Evolutionary conservation across 1,284 basidiomycete genomes (phyloP).

Genomic region (Boletellus sp.): DNA sequence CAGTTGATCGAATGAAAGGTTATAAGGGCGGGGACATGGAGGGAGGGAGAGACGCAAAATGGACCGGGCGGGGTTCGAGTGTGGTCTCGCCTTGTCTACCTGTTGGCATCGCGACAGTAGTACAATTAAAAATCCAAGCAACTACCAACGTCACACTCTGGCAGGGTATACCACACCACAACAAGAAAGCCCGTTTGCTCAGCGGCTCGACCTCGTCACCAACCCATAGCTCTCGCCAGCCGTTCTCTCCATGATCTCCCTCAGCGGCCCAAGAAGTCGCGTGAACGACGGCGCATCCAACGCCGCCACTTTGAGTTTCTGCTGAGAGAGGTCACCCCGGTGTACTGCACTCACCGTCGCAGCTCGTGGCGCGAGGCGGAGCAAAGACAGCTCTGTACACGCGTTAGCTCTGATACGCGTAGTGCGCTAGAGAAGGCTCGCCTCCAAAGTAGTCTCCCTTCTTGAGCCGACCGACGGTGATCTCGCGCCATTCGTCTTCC

Average conservation of each 20-base stretch:
- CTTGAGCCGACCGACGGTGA: conserved; percentile 70
- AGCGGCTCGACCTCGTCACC: conserved; percentile 25
- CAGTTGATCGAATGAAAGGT: not conserved
- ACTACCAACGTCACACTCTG: not conserved
- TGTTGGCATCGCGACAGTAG: conserved; percentile 34
- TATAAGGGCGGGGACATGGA: conserved; percentile 13
- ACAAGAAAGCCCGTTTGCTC: conserved; percentile 2
- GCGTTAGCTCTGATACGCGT: not conserved
- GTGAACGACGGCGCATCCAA: conserved; percentile 94
- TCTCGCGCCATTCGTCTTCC: conserved; percentile 59
- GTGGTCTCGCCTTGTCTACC: too few species aligned
- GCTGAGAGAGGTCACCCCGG: conserved; percentile 45
- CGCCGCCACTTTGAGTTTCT: conserved; percentile 88
- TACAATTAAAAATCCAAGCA: not conserved
- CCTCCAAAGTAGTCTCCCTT: conserved; percentile 99
- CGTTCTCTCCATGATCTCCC: conserved; percentile 85
- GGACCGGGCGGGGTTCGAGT: too few species aligned
- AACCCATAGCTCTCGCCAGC: conserved; percentile 55
- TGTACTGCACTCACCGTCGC: conserved; percentile 87
- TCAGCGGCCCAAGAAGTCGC: conserved; percentile 85
- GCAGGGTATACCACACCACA: too few species aligned
- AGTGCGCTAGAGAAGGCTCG: conserved; percentile 37
- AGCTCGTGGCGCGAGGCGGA: conserved; percentile 84
- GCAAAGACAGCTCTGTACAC: conserved; percentile 70
- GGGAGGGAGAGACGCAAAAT: not conserved